Evolutionary conservation across 441 rosid genomes (phyloP), one percentile per base, ranked within the genome.

Genomic region (Populus hybrid): DNA sequence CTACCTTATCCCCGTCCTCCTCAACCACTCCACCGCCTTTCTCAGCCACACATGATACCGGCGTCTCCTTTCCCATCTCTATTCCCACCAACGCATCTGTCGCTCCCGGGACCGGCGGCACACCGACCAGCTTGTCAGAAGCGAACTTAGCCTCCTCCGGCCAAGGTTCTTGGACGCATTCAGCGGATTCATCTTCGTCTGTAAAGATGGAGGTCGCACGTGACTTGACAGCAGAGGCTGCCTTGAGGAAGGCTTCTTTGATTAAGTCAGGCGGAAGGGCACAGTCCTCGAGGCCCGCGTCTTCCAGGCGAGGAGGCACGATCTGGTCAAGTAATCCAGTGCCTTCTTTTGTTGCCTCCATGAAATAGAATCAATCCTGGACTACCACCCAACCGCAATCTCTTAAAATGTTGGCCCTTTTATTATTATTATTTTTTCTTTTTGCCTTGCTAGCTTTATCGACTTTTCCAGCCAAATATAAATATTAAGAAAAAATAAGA

Each of bases 241-340:
- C 98, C 82, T 86, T 94, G 24, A 86, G 84, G 84, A 95, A 92
- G 71, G 98, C 97, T 74, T 92, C 94, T 24, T 85, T 89, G 71
- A 92, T 95, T 30, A 94, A 84, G 0, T 91, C 97, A 6, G 91
- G 87, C 2, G 95, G 91, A 2, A 90, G 82, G 46, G 97, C 95
- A 74, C 97, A 93, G 66, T 95, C 95, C 70, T 95, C 97, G 65
- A 95, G 94, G 3, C 98, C 97, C 11, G 94, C 95, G 71, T 95
- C 97, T 74, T 89, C 93, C 5, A 90, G 85, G 32, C 32, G 32
- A 5, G 98, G 95, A 19, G 97, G 97, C 46, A 89, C 77, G 79
- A 95, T 84, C 70, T 75, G 82, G 67, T 83, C 79, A 4, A 88
- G 82, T 53, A 91, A 77, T 74, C 89, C 86, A 1, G 71, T 40